These are phyloP conservation scores for Scutellaria barbata DNA, from an alignment of 257 asterid genomes.

Conservation along the genomic window DNA sequence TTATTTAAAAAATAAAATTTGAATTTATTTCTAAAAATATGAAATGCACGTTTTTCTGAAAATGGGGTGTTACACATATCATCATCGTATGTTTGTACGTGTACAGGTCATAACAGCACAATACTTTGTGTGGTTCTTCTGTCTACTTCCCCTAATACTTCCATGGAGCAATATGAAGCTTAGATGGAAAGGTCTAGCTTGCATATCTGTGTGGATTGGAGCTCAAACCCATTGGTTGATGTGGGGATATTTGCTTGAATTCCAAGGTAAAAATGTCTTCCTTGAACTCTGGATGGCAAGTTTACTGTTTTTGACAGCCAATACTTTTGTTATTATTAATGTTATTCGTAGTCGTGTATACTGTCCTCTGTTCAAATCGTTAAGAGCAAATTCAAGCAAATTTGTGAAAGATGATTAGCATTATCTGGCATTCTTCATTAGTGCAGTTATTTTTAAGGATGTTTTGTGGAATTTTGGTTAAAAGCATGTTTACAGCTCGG, in stretches of 20 bases:
- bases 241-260: constrained; percentile 94
- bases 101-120: constrained; percentile 96
- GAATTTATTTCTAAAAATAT: no score
- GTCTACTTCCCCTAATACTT: constrained; percentile 78
- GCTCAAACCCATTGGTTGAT: constrained; percentile 91
- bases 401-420: constrained; percentile 48
- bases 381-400: constrained; percentile 40
- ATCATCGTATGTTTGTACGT: not conserved
- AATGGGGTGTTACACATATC: no score
- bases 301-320: constrained; percentile 78
- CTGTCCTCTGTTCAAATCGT: constrained; percentile 57
- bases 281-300: constrained; percentile 86
- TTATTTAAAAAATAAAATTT: no score
- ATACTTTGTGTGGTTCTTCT: constrained; percentile 92
- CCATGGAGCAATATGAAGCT: constrained; percentile 92
- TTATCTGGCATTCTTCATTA: not conserved
- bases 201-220: constrained; percentile 76
- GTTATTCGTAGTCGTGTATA: constrained; percentile 59
- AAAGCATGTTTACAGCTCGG: not conserved
- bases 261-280: constrained; percentile 82
- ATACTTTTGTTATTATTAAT: constrained; percentile 61
- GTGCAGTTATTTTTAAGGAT: constrained; percentile 13
- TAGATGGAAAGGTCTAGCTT: constrained; percentile 67
- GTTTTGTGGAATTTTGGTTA: constrained; percentile 11
- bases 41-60: no score